phyloP scores from a whole-genome alignment of 371 early-diverging fungal genomes.

The Circinella umbellata region DNA sequence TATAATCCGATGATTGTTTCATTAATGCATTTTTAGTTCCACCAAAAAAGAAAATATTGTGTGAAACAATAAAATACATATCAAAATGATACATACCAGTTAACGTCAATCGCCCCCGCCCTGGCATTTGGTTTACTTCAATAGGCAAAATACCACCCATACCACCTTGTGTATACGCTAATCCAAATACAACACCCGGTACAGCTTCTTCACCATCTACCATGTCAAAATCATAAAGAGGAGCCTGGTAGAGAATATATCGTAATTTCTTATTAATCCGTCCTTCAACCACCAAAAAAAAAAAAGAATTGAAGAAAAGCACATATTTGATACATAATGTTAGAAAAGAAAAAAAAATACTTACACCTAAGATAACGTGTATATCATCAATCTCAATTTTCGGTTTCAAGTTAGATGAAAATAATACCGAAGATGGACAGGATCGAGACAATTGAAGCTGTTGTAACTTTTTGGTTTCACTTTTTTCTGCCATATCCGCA shows the following conservation, averaged over 20 bases:
- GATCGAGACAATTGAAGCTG: conserved; percentile 19
- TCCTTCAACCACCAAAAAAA: background rate
- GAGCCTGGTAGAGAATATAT: background rate
- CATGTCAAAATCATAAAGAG: conserved; percentile 16
- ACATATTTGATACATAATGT: background rate
- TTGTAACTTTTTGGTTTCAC: background rate
- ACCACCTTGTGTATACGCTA: conserved; percentile 83
- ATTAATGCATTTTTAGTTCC: too few species aligned
- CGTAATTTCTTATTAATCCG: too few species aligned
- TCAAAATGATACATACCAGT: conserved; percentile 73
- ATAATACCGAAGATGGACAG: conserved; percentile 43
- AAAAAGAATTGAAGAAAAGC: background rate
- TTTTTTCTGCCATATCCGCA: conserved; percentile 46
- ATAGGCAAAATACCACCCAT: conserved; percentile 80
- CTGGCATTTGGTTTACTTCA: conserved; percentile 81
- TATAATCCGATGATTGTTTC: conserved; percentile 2
- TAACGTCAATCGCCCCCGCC: conserved; percentile 68
- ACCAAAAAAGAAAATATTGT: too few species aligned
- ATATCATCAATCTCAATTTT: conserved; percentile 41
- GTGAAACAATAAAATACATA: conserved; percentile 7
- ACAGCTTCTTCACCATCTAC: conserved; percentile 54
- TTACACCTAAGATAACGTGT: conserved; percentile 67
- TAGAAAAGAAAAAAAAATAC: background rate
- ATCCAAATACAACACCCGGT: conserved; percentile 83
- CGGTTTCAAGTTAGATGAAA: conserved; percentile 11